phyloP scores from a whole-genome alignment of 1,284 basidiomycete genomes.

The Volvariella surrecta region DNA sequence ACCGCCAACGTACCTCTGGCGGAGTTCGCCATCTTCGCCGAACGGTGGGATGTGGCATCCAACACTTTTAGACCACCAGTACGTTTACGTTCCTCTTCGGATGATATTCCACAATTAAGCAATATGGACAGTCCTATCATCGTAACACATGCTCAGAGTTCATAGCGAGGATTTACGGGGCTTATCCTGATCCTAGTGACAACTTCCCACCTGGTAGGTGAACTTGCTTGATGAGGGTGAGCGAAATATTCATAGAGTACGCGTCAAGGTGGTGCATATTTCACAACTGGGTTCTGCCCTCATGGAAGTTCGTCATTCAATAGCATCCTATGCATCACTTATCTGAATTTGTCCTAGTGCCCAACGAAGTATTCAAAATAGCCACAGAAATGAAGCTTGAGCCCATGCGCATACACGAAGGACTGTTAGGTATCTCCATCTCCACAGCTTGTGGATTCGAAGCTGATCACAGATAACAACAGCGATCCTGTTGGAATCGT shows the following conservation, averaged over 20 bases:
- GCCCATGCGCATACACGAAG: conserved; percentile 44
- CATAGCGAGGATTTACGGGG: conserved; percentile 52
- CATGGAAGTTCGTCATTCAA: conserved; percentile 37
- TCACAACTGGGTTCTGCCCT: conserved; percentile 53
- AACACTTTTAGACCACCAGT: conserved; percentile 41
- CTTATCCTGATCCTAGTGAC: conserved; percentile 53
- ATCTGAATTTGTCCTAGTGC: conserved; percentile 24
- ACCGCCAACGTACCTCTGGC: conserved; percentile 45
- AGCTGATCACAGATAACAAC: neutral
- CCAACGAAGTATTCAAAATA: conserved; percentile 47
- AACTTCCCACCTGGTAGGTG: conserved; percentile 48
- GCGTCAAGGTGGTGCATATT: conserved; percentile 50
- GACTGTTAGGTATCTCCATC: conserved; percentile 36
- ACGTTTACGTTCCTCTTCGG: conserved; percentile 11
- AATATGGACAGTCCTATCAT: conserved; percentile 44
- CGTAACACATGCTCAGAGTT: conserved; percentile 55
- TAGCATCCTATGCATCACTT: conserved; percentile 30
- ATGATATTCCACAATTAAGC: neutral
- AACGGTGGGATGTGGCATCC: conserved; percentile 53
- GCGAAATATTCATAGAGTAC: too few species aligned
- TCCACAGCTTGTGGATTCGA: neutral
- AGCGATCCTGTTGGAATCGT: conserved; percentile 63
- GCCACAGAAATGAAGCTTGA: conserved; percentile 41
- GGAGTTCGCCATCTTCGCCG: conserved; percentile 56
- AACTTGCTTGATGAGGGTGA: too few species aligned